Conservation (phyloP, 441 rosid genomes). For the Corymbia citriodora region DNA sequence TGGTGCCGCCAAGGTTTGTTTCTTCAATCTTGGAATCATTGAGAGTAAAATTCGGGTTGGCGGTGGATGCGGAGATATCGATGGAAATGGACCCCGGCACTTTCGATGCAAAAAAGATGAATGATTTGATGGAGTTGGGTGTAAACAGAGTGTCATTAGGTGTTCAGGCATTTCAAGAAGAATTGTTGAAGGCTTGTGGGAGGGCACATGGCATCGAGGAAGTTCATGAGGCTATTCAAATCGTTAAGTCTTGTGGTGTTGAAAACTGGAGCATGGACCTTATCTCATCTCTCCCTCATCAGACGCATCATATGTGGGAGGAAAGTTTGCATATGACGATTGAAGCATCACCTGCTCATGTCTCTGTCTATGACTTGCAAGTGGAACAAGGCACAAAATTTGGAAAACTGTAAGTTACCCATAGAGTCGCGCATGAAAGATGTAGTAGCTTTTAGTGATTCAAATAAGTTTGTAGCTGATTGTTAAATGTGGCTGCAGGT, state of each 20-base stretch:
- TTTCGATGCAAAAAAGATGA: slow-evolving; percentile 50
- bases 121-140: slow-evolving; percentile 52
- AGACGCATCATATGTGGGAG: slow-evolving; percentile 81
- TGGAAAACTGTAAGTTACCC: slow-evolving; percentile 53
- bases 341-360: slow-evolving; percentile 59
- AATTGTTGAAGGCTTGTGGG: slow-evolving; percentile 79
- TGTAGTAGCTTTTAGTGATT: background rate
- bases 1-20: slow-evolving; percentile 74
- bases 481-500: slow-evolving; percentile 38
- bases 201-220: slow-evolving; percentile 83
- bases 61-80: slow-evolving; percentile 63
- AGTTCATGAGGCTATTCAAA: slow-evolving; percentile 68
- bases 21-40: slow-evolving; percentile 53
- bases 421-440: background rate
- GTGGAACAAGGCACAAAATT: slow-evolving; percentile 94
- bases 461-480: background rate
- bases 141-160: slow-evolving; percentile 94
- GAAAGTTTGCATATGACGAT: slow-evolving; percentile 61
- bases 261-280: slow-evolving; percentile 94
- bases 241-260: slow-evolving; percentile 57
- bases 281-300: slow-evolving; percentile 89
- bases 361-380: slow-evolving; percentile 94
- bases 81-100: slow-evolving; percentile 99
- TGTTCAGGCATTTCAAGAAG: slow-evolving; percentile 90
- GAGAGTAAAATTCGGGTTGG: slow-evolving; percentile 53